These are phyloP conservation scores for Royoungia palumana DNA, from an alignment of 768 basidiomycete genomes.

Conservation along the genomic window DNA sequence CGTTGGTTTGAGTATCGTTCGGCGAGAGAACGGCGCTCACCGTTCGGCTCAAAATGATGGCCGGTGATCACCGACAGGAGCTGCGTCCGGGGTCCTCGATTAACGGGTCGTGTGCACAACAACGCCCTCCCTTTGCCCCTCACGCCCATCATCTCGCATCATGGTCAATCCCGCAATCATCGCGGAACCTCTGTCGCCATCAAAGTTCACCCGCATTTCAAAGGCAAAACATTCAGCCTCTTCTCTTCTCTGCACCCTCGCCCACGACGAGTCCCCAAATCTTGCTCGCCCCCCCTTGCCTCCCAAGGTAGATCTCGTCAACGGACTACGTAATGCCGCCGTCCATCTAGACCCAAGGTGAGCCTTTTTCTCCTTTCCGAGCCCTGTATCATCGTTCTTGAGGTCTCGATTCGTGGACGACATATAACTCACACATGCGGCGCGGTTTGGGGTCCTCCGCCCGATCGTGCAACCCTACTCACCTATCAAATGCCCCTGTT, in stretches of 20 bases:
- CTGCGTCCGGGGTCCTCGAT: conserved; percentile 2
- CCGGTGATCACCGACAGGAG: not conserved
- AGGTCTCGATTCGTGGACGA: conserved; percentile 29
- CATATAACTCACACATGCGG: conserved; percentile 28
- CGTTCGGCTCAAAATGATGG: too few relatives aligned
- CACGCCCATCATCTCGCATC: conserved; percentile 2
- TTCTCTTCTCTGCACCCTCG: conserved; percentile 7
- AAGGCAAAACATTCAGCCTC: conserved; percentile 1
- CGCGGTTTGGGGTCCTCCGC: conserved; percentile 35
- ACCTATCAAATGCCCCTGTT: conserved; percentile 17
- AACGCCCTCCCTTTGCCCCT: not conserved
- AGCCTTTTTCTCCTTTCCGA: conserved; percentile 36
- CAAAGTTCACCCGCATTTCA: conserved; percentile 5
- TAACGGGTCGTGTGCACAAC: conserved; percentile 24
- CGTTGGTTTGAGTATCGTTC: not conserved
- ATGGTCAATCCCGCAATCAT: conserved; percentile 14
- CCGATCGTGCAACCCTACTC: conserved; percentile 11
- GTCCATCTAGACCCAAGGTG: conserved; percentile 66
- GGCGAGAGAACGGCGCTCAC: too few relatives aligned
- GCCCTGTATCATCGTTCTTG: conserved; percentile 11
- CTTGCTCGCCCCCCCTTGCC: conserved; percentile 33
- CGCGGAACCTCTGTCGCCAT: conserved; percentile 8
- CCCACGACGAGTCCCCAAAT: conserved; percentile 15
- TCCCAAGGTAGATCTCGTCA: conserved; percentile 46
- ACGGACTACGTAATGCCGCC: conserved; percentile 59